phyloP scores from a whole-genome alignment of 1,139 yeast genomes.

The Blastobotrys elegans region DNA sequence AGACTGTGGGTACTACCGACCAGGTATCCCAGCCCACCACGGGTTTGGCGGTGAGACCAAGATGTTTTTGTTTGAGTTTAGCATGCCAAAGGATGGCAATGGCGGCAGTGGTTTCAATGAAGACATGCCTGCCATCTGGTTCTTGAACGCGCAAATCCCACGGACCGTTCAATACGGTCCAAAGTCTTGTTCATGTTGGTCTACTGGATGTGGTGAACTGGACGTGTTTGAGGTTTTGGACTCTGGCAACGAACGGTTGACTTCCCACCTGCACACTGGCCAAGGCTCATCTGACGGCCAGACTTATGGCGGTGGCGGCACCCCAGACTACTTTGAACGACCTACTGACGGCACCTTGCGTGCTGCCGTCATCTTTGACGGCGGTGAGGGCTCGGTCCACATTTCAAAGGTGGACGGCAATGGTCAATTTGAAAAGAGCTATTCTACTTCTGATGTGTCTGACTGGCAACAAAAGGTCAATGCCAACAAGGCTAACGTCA shows the following conservation, averaged over 20 bases:
- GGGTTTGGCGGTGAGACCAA: slow-evolving; percentile 69
- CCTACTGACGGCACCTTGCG: slow-evolving; percentile 73
- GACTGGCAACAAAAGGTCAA: slow-evolving; percentile 5
- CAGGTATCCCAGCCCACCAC: slow-evolving; percentile 84
- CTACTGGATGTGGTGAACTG: slow-evolving; percentile 93
- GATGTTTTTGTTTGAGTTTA: slow-evolving; percentile 84
- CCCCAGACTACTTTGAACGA: slow-evolving; percentile 80
- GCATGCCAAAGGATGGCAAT: slow-evolving; percentile 71
- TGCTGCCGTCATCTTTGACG: slow-evolving; percentile 83
- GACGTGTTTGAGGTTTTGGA: slow-evolving; percentile 82
- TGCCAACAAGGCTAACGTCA: slow-evolving; percentile 5
- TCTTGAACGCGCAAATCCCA: slow-evolving; percentile 89
- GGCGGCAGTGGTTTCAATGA: slow-evolving; percentile 43
- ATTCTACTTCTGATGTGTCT: slow-evolving; percentile 8
- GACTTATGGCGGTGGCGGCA: slow-evolving; percentile 65
- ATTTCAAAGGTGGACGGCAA: slow-evolving; percentile 14
- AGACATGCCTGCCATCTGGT: slow-evolving; percentile 97
- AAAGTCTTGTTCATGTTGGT: slow-evolving; percentile 86
- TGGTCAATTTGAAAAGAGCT: slow-evolving; percentile 10
- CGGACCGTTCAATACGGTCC: slow-evolving; percentile 87
- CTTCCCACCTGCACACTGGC: slow-evolving; percentile 80
- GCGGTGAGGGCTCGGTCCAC: slow-evolving; percentile 5
- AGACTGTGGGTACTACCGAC: slow-evolving; percentile 85
- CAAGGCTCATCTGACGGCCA: slow-evolving; percentile 57
- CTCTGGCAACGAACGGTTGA: slow-evolving; percentile 67